Percentiles rank a stretch among this genome's conserved stretches.
Conservation (phyloP, 352 stramenopile genomes). For the Globisporangium spiculum region DNA sequence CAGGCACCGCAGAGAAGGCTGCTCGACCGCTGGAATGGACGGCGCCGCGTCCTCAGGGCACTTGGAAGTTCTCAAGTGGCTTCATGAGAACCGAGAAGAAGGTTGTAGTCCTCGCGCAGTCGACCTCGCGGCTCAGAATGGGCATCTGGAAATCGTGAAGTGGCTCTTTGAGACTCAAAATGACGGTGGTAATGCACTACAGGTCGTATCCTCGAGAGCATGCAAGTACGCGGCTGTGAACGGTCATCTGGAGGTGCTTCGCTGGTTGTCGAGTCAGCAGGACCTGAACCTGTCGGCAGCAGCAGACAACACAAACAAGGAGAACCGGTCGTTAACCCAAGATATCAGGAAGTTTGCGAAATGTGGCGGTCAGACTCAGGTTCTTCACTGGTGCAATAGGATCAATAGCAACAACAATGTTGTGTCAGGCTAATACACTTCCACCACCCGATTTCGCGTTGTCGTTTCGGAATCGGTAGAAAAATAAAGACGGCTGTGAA, state of each 20-base stretch:
- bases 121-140: background rate
- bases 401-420: background rate
- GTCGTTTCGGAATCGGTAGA: too few species aligned
- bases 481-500: too few species aligned
- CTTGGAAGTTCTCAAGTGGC: background rate
- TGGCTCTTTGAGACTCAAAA: constrained; percentile 3
- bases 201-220: background rate
- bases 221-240: background rate
- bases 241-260: background rate
- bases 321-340: background rate
- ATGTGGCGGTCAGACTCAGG: background rate
- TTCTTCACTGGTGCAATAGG: background rate
- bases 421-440: background rate
- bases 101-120: background rate
- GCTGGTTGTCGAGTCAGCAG: background rate
- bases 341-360: background rate
- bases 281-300: background rate
- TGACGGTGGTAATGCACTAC: background rate
- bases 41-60: background rate
- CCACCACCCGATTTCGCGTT: too few species aligned
- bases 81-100: background rate
- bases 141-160: background rate
- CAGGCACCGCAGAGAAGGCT: background rate
- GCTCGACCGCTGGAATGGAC: constrained; percentile 1
- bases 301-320: background rate